phyloP scores from a whole-genome alignment of 208 protist genomes.

The Wallacemonas sp. region DNA sequence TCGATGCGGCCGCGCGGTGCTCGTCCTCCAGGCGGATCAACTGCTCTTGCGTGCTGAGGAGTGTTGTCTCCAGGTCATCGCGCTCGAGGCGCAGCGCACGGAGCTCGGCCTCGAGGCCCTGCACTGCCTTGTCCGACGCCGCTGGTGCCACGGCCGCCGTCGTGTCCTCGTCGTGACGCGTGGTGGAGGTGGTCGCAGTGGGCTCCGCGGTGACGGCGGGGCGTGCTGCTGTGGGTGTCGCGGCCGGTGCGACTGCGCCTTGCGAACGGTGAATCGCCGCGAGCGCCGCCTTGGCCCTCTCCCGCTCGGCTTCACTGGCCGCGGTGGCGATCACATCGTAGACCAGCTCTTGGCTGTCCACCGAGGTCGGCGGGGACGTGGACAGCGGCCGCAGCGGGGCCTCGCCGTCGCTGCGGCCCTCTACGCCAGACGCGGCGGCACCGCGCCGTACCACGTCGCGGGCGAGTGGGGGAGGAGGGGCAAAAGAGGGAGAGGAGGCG shows the following conservation, averaged over 20 bases:
- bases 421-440: no score
- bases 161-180: background rate
- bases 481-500: background rate
- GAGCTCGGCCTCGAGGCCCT: slow-evolving; percentile 19
- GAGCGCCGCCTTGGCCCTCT: background rate
- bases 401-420: no score
- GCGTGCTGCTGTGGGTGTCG: background rate
- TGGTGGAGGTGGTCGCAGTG: background rate
- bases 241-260: background rate
- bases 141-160: slow-evolving; percentile 14
- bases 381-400: background rate
- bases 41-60: slow-evolving; percentile 55
- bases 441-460: background rate
- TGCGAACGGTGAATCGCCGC: background rate
- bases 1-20: background rate
- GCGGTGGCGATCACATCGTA: slow-evolving; percentile 7
- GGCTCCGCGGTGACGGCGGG: background rate
- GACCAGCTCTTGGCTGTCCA: slow-evolving; percentile 2
- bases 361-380: background rate
- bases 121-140: slow-evolving; percentile 22
- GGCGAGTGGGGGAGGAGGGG: background rate
- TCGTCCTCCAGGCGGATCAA: slow-evolving; percentile 26
- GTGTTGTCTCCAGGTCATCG: slow-evolving; percentile 54
- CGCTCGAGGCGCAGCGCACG: slow-evolving; percentile 26
- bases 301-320: background rate